Evolutionary conservation across 805 yeast genomes (phyloP).

Genomic region (Candida taoyuanica): DNA sequence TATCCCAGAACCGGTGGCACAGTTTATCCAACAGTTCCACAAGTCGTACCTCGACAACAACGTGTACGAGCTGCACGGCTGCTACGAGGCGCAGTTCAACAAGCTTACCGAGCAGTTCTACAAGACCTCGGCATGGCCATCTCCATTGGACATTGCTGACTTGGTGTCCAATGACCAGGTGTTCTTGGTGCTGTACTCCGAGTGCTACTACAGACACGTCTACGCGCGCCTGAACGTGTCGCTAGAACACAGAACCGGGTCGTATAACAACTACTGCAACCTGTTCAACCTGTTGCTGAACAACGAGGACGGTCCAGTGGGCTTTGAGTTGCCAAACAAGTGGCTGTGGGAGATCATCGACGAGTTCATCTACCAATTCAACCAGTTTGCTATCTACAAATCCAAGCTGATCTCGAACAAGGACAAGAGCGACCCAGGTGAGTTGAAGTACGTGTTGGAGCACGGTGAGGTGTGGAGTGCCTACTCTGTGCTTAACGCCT

Average conservation of each 20-base stretch:
- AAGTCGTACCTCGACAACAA: slow-evolving; percentile 39
- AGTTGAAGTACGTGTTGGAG: slow-evolving; percentile 34
- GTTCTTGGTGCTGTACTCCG: slow-evolving; percentile 42
- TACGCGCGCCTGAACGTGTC: slow-evolving; percentile 41
- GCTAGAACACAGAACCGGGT: slow-evolving; percentile 40
- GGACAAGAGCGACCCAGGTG: slow-evolving; percentile 27
- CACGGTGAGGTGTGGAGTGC: slow-evolving; percentile 42
- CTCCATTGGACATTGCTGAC: slow-evolving; percentile 39
- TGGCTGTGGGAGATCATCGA: slow-evolving; percentile 52
- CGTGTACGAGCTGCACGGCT: slow-evolving; percentile 38
- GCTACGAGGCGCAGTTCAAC: slow-evolving; percentile 42
- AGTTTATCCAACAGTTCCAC: slow-evolving; percentile 40
- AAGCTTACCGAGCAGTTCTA: slow-evolving; percentile 41
- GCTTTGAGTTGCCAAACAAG: slow-evolving; percentile 41
- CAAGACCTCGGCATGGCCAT: slow-evolving; percentile 41
- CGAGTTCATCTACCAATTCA: slow-evolving; percentile 48
- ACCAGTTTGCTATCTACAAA: slow-evolving; percentile 39
- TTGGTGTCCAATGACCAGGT: slow-evolving; percentile 41
- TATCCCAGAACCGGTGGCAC: slow-evolving; percentile 41
- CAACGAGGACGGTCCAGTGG: slow-evolving; percentile 38
- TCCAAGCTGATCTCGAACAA: slow-evolving; percentile 32
- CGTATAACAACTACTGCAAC: slow-evolving; percentile 46
- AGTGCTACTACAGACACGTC: slow-evolving; percentile 46
- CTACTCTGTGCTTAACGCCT: slow-evolving; percentile 43
- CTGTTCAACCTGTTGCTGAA: slow-evolving; percentile 42